These are phyloP conservation scores for Podochytrium sp. DNA, from an alignment of 192 early-diverging fungal genomes.

Conservation along the genomic window DNA sequence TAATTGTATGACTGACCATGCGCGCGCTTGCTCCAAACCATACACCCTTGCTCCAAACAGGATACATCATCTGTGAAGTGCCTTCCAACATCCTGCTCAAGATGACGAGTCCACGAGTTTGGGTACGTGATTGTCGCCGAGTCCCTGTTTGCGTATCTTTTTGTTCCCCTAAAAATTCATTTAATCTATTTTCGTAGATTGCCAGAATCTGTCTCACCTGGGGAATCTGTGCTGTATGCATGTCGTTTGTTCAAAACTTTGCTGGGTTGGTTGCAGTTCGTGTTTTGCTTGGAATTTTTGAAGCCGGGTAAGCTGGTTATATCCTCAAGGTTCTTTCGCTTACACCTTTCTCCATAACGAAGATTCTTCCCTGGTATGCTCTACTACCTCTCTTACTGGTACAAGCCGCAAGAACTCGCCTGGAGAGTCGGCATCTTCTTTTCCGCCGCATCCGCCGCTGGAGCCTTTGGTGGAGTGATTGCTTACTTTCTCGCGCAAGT, in stretches of 20 bases:
- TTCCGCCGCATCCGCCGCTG: constrained; percentile 71
- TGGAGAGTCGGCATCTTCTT: constrained; percentile 71
- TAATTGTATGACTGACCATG: constrained; percentile 12
- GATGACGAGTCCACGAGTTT: constrained; percentile 57
- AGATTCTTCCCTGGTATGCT: constrained; percentile 74
- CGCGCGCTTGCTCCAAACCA: background rate
- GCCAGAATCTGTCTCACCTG: constrained; percentile 51
- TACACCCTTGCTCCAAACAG: no score
- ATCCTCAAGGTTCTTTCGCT: background rate
- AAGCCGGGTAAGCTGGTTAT: no score
- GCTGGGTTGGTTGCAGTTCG: constrained; percentile 39
- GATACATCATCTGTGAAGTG: constrained; percentile 77
- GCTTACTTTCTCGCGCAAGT: constrained; percentile 49
- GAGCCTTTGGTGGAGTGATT: constrained; percentile 70
- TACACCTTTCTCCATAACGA: background rate
- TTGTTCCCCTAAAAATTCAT: constrained; percentile 33
- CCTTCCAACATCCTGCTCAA: constrained; percentile 79
- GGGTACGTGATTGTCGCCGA: constrained; percentile 38
- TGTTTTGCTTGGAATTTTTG: constrained; percentile 58
- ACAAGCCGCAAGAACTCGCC: constrained; percentile 68
- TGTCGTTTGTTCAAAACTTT: constrained; percentile 67
- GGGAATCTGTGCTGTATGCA: constrained; percentile 67
- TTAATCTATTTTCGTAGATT: constrained; percentile 17
- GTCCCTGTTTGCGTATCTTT: no score
- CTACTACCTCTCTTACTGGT: constrained; percentile 74